Evolutionary conservation across 352 stramenopile genomes (phyloP).

Genomic region (Phytophthora palmivora): DNA sequence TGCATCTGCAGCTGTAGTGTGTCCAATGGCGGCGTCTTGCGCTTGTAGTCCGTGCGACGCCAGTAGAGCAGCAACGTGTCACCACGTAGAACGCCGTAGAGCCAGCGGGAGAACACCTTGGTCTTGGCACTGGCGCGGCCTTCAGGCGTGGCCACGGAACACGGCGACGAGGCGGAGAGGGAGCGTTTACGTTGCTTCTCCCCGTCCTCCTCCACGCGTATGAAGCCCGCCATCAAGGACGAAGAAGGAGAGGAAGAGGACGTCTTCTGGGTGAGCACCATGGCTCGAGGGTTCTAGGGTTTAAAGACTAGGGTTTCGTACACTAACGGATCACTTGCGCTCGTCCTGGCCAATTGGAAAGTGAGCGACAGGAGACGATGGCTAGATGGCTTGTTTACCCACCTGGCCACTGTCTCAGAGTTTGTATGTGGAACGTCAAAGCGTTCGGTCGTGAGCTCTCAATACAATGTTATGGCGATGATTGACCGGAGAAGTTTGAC

Average conservation of each 20-base stretch:
- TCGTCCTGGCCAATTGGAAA: constrained; percentile 21
- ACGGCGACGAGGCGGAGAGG: constrained; percentile 30
- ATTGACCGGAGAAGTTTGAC: too few species aligned
- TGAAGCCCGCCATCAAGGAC: constrained; percentile 52
- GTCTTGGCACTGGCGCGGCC: constrained; percentile 39
- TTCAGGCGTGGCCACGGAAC: constrained; percentile 30
- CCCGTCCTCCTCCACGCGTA: constrained; percentile 60
- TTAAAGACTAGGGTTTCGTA: background rate
- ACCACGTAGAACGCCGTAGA: constrained; percentile 57
- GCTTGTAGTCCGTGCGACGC: constrained; percentile 66
- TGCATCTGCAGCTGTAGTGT: constrained; percentile 52
- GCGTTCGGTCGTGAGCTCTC: constrained; percentile 3
- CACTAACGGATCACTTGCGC: background rate
- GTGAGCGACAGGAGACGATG: constrained; percentile 6
- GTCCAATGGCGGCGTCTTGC: constrained; percentile 51
- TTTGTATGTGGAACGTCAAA: constrained; percentile 26
- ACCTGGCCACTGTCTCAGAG: constrained; percentile 20
- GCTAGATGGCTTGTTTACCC: constrained; percentile 23
- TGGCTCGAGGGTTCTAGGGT: constrained; percentile 1
- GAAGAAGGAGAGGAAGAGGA: constrained; percentile 6
- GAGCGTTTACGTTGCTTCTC: constrained; percentile 45
- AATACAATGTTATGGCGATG: too few species aligned
- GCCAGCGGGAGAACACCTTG: constrained; percentile 62
- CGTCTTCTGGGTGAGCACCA: constrained; percentile 25
- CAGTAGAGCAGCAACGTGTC: constrained; percentile 60